Conservation (phyloP, 78 protist species). For the Bodo saltans region DNA sequence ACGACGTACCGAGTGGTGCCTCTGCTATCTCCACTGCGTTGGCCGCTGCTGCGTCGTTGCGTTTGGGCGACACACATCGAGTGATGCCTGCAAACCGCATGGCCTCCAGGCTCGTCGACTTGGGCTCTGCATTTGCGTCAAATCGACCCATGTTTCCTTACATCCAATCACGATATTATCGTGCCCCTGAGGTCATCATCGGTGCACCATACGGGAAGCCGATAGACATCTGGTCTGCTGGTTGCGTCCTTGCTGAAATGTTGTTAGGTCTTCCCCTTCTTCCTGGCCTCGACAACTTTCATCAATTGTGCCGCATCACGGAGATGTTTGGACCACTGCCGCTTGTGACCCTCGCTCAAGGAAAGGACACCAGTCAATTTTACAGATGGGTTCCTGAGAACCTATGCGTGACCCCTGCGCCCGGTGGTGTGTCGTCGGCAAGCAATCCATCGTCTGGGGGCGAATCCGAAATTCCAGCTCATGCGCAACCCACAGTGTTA, state of each 20-base stretch:
- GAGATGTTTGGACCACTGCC: constrained; percentile 69
- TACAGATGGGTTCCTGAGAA: too few species aligned
- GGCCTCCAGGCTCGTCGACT: constrained; percentile 64
- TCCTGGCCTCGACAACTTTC: constrained; percentile 81
- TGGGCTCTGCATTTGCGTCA: constrained; percentile 79
- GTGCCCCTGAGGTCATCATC: constrained; percentile 91
- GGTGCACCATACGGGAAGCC: constrained; percentile 55
- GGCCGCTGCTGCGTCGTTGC: not conserved
- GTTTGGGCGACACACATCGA: too few species aligned
- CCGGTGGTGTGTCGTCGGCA: too few species aligned
- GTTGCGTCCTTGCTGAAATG: not conserved
- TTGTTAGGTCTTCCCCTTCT: constrained; percentile 76
- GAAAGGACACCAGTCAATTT: too few species aligned
- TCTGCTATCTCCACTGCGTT: too few species aligned
- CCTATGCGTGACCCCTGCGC: too few species aligned
- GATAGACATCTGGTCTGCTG: constrained; percentile 84
- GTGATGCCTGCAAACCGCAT: not conserved
- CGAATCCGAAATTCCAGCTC: too few species aligned
- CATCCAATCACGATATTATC: constrained; percentile 86
- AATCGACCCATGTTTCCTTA: constrained; percentile 69
- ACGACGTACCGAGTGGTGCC: too few species aligned
- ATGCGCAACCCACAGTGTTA: too few species aligned
- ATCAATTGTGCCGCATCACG: constrained; percentile 63
- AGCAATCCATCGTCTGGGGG: too few species aligned
- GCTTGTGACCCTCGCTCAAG: too few species aligned